phyloP scores from a whole-genome alignment of 768 basidiomycete species.

The Auricularia auricula-judae region DNA sequence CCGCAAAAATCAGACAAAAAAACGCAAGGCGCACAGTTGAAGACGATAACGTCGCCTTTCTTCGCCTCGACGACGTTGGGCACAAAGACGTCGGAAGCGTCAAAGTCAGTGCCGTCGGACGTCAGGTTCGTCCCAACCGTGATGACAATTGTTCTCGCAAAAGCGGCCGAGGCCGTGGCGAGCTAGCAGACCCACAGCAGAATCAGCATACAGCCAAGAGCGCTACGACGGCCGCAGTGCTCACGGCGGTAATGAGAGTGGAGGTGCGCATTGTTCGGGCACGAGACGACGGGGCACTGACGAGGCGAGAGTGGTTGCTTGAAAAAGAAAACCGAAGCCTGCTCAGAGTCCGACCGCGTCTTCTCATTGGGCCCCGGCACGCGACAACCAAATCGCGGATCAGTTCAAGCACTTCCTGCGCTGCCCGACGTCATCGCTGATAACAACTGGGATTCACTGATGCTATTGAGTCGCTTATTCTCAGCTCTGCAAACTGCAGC shows the following conservation, averaged over 20 bases:
- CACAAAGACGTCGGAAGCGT: neutral
- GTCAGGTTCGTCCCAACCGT: neutral
- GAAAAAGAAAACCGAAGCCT: neutral
- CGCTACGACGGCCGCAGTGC: neutral
- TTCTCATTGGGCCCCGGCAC: no score
- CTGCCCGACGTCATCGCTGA: no score
- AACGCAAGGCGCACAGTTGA: neutral
- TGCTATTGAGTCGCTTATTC: no score
- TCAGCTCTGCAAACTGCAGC: no score
- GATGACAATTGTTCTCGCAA: neutral
- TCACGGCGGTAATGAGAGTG: neutral
- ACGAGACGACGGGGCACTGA: neutral
- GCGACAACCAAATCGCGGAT: no score
- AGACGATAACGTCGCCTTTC: neutral
- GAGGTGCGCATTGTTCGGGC: constrained; percentile 1
- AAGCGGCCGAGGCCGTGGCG: neutral
- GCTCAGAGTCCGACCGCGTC: no score
- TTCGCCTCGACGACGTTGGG: neutral
- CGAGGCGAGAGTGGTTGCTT: neutral
- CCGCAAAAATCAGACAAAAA: neutral
- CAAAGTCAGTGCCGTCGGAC: neutral
- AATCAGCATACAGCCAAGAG: neutral
- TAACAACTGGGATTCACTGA: no score
- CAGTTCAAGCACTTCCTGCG: no score
- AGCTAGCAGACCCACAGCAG: neutral